Evolutionary conservation across 352 stramenopile genomes (phyloP).

Genomic region (Phytophthora megakarya): DNA sequence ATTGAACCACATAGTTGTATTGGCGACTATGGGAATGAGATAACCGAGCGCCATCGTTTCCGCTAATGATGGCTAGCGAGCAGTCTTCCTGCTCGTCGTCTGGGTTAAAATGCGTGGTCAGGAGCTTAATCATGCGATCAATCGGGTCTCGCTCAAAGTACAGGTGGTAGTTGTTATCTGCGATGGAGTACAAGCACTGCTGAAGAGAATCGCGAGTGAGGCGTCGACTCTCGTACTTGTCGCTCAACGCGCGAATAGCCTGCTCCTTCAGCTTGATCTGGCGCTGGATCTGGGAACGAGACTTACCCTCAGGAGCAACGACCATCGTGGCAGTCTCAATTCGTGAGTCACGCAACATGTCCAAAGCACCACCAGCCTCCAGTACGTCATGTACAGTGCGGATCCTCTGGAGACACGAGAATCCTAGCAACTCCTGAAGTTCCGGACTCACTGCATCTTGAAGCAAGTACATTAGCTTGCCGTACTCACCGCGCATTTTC

Average conservation of each 20-base stretch:
- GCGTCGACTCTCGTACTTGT: conserved; percentile 59
- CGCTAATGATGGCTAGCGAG: conserved; percentile 93
- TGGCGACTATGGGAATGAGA: conserved; percentile 95
- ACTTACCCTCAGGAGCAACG: conserved; percentile 91
- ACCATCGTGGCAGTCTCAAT: conserved; percentile 96
- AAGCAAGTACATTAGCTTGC: conserved; percentile 95
- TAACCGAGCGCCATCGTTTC: conserved; percentile 92
- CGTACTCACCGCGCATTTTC: conserved; percentile 97
- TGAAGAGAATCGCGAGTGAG: conserved; percentile 89
- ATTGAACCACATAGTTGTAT: conserved; percentile 97
- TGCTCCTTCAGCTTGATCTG: conserved; percentile 94
- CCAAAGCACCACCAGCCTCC: conserved; percentile 66
- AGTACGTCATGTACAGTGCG: conserved; percentile 92
- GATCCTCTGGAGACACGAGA: conserved; percentile 82
- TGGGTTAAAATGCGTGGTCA: conserved; percentile 90
- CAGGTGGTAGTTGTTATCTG: conserved; percentile 97
- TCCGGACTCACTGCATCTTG: conserved; percentile 90
- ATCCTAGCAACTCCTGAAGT: conserved; percentile 86
- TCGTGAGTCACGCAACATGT: conserved; percentile 82
- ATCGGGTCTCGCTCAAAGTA: conserved; percentile 98
- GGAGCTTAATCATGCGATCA: conserved; percentile 93
- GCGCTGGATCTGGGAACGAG: conserved; percentile 86
- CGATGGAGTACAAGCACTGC: conserved; percentile 96
- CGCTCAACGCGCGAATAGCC: conserved; percentile 88
- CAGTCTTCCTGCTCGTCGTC: conserved; percentile 68